Conservation (phyloP, 306 rosid genomes). For the Quercus parvula region DNA sequence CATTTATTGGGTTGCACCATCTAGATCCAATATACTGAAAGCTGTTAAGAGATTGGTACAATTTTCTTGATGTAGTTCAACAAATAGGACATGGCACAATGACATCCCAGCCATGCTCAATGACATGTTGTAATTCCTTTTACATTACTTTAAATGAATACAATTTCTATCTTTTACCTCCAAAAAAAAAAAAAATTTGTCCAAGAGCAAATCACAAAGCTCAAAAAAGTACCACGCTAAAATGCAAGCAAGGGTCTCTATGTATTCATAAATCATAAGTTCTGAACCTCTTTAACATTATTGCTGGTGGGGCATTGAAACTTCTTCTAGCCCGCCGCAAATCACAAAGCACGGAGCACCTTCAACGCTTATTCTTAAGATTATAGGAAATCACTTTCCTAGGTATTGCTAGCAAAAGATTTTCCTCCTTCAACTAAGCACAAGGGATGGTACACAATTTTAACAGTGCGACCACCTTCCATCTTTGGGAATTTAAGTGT, state of each 20-base stretch:
- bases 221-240: background rate
- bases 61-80: too few relatives aligned
- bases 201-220: too few relatives aligned
- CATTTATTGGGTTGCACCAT: too few relatives aligned
- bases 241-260: slow-evolving; percentile 14
- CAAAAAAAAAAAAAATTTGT: too few relatives aligned
- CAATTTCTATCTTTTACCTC: too few relatives aligned
- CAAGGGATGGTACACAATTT: background rate
- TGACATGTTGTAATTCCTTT: too few relatives aligned
- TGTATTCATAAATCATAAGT: background rate
- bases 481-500: background rate
- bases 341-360: background rate
- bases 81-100: too few relatives aligned
- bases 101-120: too few relatives aligned
- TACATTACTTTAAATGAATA: too few relatives aligned
- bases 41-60: too few relatives aligned
- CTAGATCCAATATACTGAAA: too few relatives aligned
- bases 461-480: background rate
- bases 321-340: background rate
- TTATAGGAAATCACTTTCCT: slow-evolving; percentile 3
- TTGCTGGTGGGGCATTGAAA: background rate
- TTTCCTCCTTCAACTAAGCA: background rate
- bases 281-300: background rate
- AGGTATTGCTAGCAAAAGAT: background rate
- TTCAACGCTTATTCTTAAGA: background rate